Base-by-base conservation (phyloP, 371 early-diverging fungal species). In the Mucor irregularis region DNA sequence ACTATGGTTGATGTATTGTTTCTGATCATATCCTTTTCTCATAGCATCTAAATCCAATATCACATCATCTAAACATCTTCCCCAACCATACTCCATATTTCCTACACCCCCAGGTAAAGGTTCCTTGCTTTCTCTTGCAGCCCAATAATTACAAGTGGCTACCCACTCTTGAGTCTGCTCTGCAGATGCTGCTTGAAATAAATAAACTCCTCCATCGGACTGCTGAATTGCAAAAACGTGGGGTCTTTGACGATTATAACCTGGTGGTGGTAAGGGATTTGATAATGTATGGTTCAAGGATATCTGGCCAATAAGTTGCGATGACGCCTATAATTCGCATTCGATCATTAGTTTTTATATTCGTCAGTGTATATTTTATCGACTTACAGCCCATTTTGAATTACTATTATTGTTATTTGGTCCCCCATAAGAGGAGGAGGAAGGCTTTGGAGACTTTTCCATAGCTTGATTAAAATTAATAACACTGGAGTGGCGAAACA, bases 51-150 rank as follows among this genome's bases (percentile, higher is more conserved):
- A 16, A 34, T 75, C 61, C 46, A 71, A 29, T 13, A 71, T 54
- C 0, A 68, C 66, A 29, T 61, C 64, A 26, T 83, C 77, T 26
- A 84, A 71, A 34, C 87, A 81, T 11, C 77, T 72, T 28, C 88
- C 85, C 97, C 97, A 97, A 0, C 97, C 97, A 57, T 92, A 95
- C 58, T 96, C 95, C 69, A 90, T 83, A 62, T 88, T 94, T 45
- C 90, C 78, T 1, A 92, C 85, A 21, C 90, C 91, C 14, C 94
- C 95, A 19, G 83, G 69, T 64, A 96, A 65, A 1, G 96, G 96
- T 48, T 91, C 94, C 62, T 90, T 93, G 53, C 90, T 90, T 51
- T 87, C 87, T 9, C 94, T 72, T 3, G 96, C 94, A 4, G 96
- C 94, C 96, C 96, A 96, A 61, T 90, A 93, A 66, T 96, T 96